Base-by-base conservation (phyloP, 192 early-diverging fungal genomes). In the Gonapodya sp. region DNA sequence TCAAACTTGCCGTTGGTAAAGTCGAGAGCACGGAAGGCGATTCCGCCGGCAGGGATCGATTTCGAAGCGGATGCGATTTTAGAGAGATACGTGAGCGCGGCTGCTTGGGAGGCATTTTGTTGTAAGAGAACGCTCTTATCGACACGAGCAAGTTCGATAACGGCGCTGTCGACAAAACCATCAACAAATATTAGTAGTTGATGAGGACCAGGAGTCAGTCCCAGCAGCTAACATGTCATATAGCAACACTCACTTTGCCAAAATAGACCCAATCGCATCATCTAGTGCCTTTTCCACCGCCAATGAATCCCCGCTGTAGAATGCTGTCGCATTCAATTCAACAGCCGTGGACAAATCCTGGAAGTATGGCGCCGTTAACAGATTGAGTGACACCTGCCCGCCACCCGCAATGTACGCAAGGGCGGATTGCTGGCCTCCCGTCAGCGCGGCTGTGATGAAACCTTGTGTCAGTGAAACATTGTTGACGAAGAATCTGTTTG, bases 21-120 rank as follows among this genome's bases (percentile, higher is more conserved):
- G 46, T 64, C 46, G 8, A 64, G 8, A 24, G 46, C 46, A 8
- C 46, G 46, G 81, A 92, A 89, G 73, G 88, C 46, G 35, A 92
- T 34, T 2, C 84, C 89, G 31, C 90, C 91, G 34, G 86, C 87
- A 18, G 92, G 93, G 81, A 93, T 79, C 75, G 85, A 74, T 30
- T 84, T 81, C 36, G 89, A 81, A 2, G 90, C 78, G 0, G 36
- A 81, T 24, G 86, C 89, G 64, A 87, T 81, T 35, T 83, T 31
- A 0, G 84, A 79, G 79, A 85, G 83, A 85, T 35, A 73, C 78
- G 31, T 33, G 79, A 80, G 37, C 74, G 18, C 24, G 31, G 31
- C 36, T 35, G 24, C 2, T 82, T n/a, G 31, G 2, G 81, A 79
- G 79, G 31, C 36, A 34, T 77, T 80, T 1, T 16, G 74, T 24